Percentiles rank a stretch among this genome's conserved stretches.
Evolutionary conservation across 2,329 filamentous ascomycete genomes (phyloP).

Genomic region (Aspergillus quadricinctus): DNA sequence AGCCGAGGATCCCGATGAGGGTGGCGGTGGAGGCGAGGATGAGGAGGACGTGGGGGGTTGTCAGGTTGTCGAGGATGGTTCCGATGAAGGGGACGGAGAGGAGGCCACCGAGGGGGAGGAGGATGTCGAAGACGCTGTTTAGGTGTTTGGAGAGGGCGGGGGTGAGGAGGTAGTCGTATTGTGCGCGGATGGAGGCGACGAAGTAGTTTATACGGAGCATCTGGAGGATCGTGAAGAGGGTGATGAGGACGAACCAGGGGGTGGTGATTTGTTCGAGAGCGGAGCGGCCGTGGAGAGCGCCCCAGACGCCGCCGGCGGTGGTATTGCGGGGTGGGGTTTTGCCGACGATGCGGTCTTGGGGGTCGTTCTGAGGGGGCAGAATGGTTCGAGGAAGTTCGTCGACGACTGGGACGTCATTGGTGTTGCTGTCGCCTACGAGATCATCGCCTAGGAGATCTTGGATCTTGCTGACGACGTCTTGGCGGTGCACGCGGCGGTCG

Average conservation of each 20-base stretch:
- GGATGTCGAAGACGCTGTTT: conserved; percentile 83
- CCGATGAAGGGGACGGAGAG: conserved; percentile 86
- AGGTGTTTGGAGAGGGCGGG: conserved; percentile 59
- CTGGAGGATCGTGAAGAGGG: conserved; percentile 71
- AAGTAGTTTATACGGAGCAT: conserved; percentile 90
- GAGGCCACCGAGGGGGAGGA: conserved; percentile 77
- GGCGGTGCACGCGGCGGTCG: conserved; percentile 56
- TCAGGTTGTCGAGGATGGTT: conserved; percentile 68
- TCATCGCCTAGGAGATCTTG: conserved; percentile 65
- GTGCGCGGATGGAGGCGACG: conserved; percentile 76
- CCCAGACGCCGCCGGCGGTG: conserved; percentile 65
- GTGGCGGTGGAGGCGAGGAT: conserved; percentile 69
- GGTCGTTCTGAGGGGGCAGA: conserved; percentile 24
- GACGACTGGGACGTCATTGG: neutral
- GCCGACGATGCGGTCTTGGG: neutral
- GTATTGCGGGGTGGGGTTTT: conserved; percentile 23
- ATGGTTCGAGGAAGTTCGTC: conserved; percentile 33
- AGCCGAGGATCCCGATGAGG: conserved; percentile 69
- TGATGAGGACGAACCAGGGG: conserved; percentile 78
- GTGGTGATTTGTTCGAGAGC: conserved; percentile 41
- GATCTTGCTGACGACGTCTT: conserved; percentile 65
- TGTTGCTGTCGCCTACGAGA: conserved; percentile 55
- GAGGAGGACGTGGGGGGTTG: conserved; percentile 65
- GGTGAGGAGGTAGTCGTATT: conserved; percentile 74
- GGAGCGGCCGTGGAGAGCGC: conserved; percentile 70